Percentiles rank a stretch among this genome's conserved stretches.
Evolutionary conservation across 2,329 filamentous ascomycete genomes (phyloP).

Genomic region (Fusarium incarnatum): DNA sequence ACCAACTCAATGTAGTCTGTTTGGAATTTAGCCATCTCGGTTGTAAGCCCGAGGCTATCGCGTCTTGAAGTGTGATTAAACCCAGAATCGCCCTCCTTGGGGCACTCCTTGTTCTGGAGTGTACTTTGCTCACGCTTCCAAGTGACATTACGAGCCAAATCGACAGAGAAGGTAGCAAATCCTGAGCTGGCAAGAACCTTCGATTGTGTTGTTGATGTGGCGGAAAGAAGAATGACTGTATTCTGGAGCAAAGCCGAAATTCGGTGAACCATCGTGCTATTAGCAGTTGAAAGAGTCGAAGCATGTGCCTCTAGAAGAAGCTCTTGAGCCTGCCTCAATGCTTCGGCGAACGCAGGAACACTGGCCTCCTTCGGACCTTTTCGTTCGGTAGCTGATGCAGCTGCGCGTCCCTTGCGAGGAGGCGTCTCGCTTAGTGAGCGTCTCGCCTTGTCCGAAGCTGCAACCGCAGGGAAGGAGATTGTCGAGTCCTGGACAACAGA

Average conservation of each 20-base stretch:
- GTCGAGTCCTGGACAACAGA: conserved; percentile 94
- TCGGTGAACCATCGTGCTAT: conserved; percentile 71
- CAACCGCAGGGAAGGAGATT: conserved; percentile 82
- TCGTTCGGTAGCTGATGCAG: conserved; percentile 25
- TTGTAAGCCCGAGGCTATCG: conserved; percentile 59
- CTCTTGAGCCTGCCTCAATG: conserved; percentile 73
- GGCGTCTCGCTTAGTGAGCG: conserved; percentile 54
- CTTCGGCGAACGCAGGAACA: conserved; percentile 64
- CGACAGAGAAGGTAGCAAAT: conserved; percentile 72
- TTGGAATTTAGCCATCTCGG: conserved; percentile 75
- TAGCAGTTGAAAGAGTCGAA: conserved; percentile 63
- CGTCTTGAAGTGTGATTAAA: conserved; percentile 48
- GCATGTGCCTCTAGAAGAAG: conserved; percentile 73
- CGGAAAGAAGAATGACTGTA: conserved; percentile 73
- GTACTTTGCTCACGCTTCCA: conserved; percentile 73
- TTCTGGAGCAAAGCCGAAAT: conserved; percentile 73
- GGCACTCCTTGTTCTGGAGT: conserved; percentile 55
- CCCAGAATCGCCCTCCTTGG: conserved; percentile 6
- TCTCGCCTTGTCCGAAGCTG: conserved; percentile 56
- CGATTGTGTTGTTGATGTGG: conserved; percentile 63
- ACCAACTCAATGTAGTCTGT: conserved; percentile 87
- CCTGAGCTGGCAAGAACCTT: conserved; percentile 62
- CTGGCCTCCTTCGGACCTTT: conserved; percentile 49
- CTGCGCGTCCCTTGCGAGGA: conserved; percentile 47
- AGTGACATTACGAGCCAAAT: conserved; percentile 76